Evolutionary conservation across 208 protist genomes (phyloP).

Genomic region (Acanthamoeba polyphaga): DNA sequence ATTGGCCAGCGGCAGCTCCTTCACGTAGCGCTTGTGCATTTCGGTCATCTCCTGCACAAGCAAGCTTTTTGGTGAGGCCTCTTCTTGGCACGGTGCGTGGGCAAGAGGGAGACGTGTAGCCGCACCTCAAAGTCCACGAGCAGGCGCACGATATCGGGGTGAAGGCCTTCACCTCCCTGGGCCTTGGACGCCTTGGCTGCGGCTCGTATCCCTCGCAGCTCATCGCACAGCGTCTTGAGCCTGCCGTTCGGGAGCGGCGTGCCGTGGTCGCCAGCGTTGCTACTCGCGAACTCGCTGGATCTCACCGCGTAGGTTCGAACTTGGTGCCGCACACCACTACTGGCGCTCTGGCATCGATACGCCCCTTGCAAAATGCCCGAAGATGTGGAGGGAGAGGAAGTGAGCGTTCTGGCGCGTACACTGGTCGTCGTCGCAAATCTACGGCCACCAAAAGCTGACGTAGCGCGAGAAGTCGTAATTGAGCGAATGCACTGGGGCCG

Average conservation of each 20-base stretch:
- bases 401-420: no score
- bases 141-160: constrained; percentile 50
- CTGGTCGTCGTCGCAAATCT: background rate
- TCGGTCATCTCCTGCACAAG: constrained; percentile 30
- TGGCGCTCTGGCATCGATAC: background rate
- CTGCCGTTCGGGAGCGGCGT: background rate
- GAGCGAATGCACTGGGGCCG: no score
- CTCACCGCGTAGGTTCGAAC: background rate
- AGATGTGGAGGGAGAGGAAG: no score
- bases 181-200: background rate
- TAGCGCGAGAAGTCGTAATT: background rate
- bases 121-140: constrained; percentile 31
- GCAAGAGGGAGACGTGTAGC: background rate
- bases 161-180: constrained; percentile 1
- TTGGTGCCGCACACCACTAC: background rate
- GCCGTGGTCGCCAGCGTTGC: background rate
- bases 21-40: constrained; percentile 38
- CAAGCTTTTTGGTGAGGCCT: background rate
- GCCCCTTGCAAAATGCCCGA: background rate
- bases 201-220: background rate
- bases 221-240: background rate
- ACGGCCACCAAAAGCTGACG: background rate
- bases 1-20: constrained; percentile 32
- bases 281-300: background rate
- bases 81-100: no score